phyloP scores from a whole-genome alignment of 2,329 filamentous ascomycete species.

The Botrytis sinoallii region DNA sequence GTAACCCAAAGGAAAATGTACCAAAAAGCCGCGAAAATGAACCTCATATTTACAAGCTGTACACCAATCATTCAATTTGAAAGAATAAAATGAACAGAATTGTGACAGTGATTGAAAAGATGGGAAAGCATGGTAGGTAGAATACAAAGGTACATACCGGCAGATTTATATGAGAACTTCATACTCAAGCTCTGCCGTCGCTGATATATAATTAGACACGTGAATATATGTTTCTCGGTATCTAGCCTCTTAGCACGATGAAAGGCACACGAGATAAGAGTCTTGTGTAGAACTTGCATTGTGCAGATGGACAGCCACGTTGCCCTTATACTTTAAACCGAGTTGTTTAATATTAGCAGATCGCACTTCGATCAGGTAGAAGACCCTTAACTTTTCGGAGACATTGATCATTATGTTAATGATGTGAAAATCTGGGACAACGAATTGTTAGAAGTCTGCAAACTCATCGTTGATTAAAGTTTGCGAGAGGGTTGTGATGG shows the following conservation, averaged over 20 bases:
- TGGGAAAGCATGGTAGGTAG: not conserved
- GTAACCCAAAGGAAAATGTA: not conserved
- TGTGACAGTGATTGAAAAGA: not conserved
- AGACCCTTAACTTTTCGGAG: not conserved
- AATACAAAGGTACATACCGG: not conserved
- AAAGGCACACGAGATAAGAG: not conserved
- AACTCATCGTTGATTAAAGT: not conserved
- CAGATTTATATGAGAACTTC: constrained; percentile 1
- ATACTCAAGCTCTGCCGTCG: not conserved
- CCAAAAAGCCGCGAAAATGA: not conserved
- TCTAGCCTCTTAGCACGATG: not conserved
- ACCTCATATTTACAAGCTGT: not conserved
- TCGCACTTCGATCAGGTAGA: not conserved
- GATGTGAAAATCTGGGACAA: not conserved
- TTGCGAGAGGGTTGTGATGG: not conserved
- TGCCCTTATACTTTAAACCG: not conserved
- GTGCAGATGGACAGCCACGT: not conserved
- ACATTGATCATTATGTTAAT: not conserved
- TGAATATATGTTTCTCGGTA: not conserved
- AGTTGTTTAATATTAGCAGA: not conserved
- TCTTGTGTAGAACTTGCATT: not conserved
- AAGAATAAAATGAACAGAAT: not conserved
- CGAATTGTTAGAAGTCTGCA: not conserved
- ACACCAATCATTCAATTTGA: too few relatives aligned
- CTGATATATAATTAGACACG: not conserved